Base-by-base conservation (phyloP, 164 flowering plant genomes). In the Chimonanthus praecox region DNA sequence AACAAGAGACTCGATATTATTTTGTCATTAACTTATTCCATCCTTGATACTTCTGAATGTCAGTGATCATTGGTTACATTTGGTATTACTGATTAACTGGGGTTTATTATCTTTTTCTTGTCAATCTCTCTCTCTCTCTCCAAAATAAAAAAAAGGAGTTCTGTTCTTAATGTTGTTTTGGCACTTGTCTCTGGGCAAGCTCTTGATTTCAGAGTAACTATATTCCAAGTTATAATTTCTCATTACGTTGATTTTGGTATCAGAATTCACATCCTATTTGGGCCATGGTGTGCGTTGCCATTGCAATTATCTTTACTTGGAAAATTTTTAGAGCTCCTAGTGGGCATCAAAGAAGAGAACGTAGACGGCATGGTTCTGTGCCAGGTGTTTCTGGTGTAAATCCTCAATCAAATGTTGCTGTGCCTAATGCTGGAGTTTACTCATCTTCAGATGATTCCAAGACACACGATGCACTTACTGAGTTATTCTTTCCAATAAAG, bases 261-360 rank as follows among this genome's bases (percentile, higher is more conserved):
- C 82, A 94, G 98, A 88, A 86, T 84, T 83, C 88, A 21, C 87
- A 89, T 63, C 85, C 92, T 11, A 75, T 90, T 70, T 92, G 94
- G 68, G 90, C 94, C 20, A 72, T 89, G 72, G 96, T 91, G 1
- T 97, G 93, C 71, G 77, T 94, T 78, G 94, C 90, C 48, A 80
- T 92, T 77, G 97, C 94, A 43, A 62, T 91, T 64, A 70, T 89
- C 63, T 91, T 94, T 81, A 86, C 90, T 0, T 94, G 97, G 94
- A 87, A 94, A 82, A 68, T 89, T 69, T 73, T 89, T 76, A 87
- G 96, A 84, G 72, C 92, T 11, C 88, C 94, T 2, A 65, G 80
- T 21, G 85, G 68, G 48, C 77, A 82, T 68, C 94, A 84, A 78
- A 87, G 91, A 74, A 82, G 94, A 74, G 88, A 75, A 75, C 93